Base-by-base conservation (phyloP, 345 rosid genomes). In the Jatropha curcas region DNA sequence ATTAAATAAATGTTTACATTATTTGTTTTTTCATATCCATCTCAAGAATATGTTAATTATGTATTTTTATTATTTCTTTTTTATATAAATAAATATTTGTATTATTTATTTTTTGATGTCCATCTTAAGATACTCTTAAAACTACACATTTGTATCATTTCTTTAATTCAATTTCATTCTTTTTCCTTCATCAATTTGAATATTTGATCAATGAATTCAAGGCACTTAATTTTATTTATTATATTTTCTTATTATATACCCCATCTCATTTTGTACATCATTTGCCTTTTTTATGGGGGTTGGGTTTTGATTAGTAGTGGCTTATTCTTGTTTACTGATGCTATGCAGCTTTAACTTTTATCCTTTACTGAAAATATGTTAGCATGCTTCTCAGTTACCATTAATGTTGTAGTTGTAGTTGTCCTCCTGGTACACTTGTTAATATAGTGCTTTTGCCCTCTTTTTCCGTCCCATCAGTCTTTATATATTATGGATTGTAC, bases 341-440 rank as follows among this genome's bases (percentile, higher is more conserved):
- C 27, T 48, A 14, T 48, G 5, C 17, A 13, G 19, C 52, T 48
- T 48, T 56, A 56, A 17, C n/a, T 25, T 10, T 56, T 16, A 25
- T 12, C 33, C 11, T 0, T 56, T 27, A 6, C 30, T 25, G 33
- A 56, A 56, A 25, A 56, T 13, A 10, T 48, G n/a, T 5, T 16
- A 48, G 11, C 12, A 7, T 9, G 45, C 45, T 41, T 41, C 45
- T 41, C 2, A 7, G 45, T 41, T 41, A 41, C 45, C 13, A 41
- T 41, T 41, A 2, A 1, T 41, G 20, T 50, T 34, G 63, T 59
- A 68, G 74, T 78, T n/a, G n/a, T n/a, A n/a, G n/a, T n/a, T n/a
- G n/a, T n/a, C n/a, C n/a, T n/a, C n/a, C n/a, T n/a, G n/a, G n/a
- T n/a, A n/a, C n/a, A 71, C 7, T 51, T 51, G 22, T 51, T 51